phyloP scores from a whole-genome alignment of 306 rosid genomes.

The Lathyrus sativus region DNA sequence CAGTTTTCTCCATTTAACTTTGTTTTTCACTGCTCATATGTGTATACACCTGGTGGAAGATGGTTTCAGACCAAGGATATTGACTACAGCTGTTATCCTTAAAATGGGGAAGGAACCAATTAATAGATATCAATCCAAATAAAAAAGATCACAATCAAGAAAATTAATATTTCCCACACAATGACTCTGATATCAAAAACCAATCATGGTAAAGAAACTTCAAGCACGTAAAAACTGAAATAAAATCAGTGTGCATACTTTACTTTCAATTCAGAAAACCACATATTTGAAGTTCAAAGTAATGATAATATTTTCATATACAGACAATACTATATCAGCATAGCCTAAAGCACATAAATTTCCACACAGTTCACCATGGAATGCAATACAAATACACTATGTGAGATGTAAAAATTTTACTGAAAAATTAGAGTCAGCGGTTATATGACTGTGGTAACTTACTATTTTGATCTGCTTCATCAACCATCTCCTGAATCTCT shows the following conservation, averaged over 20 bases:
- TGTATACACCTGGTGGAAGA: not conserved
- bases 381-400: not conserved
- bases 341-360: not conserved
- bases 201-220: slow-evolving; percentile 5
- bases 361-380: not conserved
- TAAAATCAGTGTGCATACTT: not conserved
- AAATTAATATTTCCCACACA: slow-evolving; percentile 11
- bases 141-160: not conserved
- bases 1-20: not conserved
- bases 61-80: slow-evolving; percentile 23
- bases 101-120: slow-evolving; percentile 8
- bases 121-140: not conserved
- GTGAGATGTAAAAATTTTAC: slow-evolving; percentile 21
- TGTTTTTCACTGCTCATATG: too few relatives aligned
- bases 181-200: not conserved
- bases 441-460: slow-evolving; percentile 40
- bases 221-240: slow-evolving; percentile 15
- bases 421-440: slow-evolving; percentile 7
- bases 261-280: slow-evolving; percentile 21
- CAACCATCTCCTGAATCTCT: slow-evolving; percentile 74
- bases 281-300: slow-evolving; percentile 21
- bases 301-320: not conserved
- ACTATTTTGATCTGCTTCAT: slow-evolving; percentile 75
- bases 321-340: slow-evolving; percentile 2
- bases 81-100: not conserved